Evolutionary conservation across 2,329 filamentous ascomycete genomes (phyloP).

Genomic region (Phyllosticta citriasiana): DNA sequence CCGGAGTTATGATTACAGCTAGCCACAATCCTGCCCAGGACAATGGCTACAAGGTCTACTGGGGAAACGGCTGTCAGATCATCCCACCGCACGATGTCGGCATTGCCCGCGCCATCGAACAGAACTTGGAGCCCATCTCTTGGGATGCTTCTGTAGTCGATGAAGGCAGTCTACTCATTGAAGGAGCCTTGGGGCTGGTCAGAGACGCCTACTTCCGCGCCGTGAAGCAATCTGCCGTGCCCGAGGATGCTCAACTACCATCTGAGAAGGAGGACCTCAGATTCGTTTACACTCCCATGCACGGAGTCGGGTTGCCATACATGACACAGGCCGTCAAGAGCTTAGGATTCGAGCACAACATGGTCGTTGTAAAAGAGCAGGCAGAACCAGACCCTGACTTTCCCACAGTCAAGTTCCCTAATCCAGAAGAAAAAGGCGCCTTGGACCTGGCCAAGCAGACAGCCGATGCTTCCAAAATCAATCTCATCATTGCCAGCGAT

Average conservation of each 20-base stretch:
- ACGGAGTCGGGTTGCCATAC: conserved; percentile 42
- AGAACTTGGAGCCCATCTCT: conserved; percentile 43
- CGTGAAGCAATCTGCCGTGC: conserved; percentile 30
- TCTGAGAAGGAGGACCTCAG: conserved; percentile 16
- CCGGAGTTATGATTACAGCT: conserved; percentile 57
- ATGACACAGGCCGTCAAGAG: conserved; percentile 33
- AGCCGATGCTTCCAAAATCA: conserved; percentile 38
- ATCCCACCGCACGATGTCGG: conserved; percentile 51
- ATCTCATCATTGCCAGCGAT: conserved; percentile 51
- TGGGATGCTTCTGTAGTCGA: conserved; percentile 39
- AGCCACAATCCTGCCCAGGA: conserved; percentile 55
- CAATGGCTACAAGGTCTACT: conserved; percentile 61
- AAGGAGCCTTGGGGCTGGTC: conserved; percentile 32
- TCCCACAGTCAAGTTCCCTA: conserved; percentile 54
- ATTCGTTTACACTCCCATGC: conserved; percentile 49
- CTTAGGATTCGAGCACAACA: conserved; percentile 32
- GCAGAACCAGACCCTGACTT: conserved; percentile 53
- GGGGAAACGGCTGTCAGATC: conserved; percentile 55
- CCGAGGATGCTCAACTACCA: conserved; percentile 19
- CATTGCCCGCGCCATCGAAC: conserved; percentile 47
- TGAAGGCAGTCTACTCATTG: conserved; percentile 27
- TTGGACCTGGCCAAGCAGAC: conserved; percentile 48
- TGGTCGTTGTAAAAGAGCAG: conserved; percentile 42
- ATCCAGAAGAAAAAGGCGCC: conserved; percentile 55
- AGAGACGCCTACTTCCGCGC: conserved; percentile 34